Evolutionary conservation across 306 rosid species (phyloP).

Genomic region (Biancaea sappan): DNA sequence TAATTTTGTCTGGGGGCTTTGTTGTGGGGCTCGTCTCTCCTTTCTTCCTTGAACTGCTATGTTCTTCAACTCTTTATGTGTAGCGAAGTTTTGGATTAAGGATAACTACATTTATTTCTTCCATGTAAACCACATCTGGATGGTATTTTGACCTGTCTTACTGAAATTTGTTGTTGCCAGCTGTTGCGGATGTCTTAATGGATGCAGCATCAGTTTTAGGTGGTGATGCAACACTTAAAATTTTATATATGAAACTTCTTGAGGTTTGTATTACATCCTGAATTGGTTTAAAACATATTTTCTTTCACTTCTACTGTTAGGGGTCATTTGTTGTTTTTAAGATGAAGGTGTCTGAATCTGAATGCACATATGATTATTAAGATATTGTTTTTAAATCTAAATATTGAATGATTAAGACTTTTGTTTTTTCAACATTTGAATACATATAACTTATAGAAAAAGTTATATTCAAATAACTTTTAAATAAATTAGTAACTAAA

Average conservation of each 20-base stretch:
- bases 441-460: too few relatives aligned
- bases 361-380: too few relatives aligned
- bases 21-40: not conserved
- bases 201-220: constrained; percentile 98
- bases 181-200: constrained; percentile 96
- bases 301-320: too few relatives aligned
- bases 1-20: constrained; percentile 7
- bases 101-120: not conserved
- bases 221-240: constrained; percentile 85
- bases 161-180: constrained; percentile 58
- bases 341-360: too few relatives aligned
- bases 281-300: constrained; percentile 13
- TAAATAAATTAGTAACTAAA: too few relatives aligned
- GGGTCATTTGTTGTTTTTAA: too few relatives aligned
- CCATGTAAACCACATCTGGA: constrained; percentile 29
- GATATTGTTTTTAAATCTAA: too few relatives aligned
- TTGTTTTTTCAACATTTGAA: too few relatives aligned
- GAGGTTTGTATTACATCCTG: constrained; percentile 65
- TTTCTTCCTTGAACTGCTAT: constrained; percentile 22
- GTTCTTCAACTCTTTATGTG: constrained; percentile 17
- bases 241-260: constrained; percentile 80
- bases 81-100: constrained; percentile 4
- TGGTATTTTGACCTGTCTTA: constrained; percentile 33
- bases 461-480: too few relatives aligned
- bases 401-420: too few relatives aligned